Conservation (phyloP, 148 eudicot species). For the Rhododendron vialii region DNA sequence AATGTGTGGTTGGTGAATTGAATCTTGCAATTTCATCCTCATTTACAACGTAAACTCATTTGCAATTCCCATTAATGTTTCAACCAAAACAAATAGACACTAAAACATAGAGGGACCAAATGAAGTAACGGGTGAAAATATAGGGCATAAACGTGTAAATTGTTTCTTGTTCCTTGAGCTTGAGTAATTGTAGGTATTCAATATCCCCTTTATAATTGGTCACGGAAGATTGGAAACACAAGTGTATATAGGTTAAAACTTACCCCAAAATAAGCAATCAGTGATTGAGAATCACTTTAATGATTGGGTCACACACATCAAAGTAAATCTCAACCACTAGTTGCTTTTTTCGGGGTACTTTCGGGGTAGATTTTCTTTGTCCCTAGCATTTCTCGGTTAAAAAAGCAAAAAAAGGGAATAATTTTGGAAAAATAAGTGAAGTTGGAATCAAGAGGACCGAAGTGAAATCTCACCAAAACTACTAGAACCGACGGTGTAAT, state of each 20-base stretch:
- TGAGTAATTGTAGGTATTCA: neutral
- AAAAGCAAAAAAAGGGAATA: neutral
- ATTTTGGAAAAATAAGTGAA: neutral
- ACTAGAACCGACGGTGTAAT: neutral
- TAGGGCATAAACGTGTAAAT: neutral
- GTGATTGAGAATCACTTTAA: too few relatives aligned
- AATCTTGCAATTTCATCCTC: neutral
- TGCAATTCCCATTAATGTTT: neutral
- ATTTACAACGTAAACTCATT: neutral
- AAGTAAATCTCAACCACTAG: too few relatives aligned
- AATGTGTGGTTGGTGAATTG: neutral
- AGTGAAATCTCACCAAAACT: neutral
- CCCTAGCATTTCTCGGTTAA: neutral
- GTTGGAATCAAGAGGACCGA: neutral
- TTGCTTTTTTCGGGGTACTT: too few relatives aligned
- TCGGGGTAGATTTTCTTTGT: too few relatives aligned
- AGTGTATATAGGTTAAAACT: neutral
- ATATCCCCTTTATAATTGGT: neutral
- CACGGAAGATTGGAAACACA: neutral
- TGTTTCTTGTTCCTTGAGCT: neutral
- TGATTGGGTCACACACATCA: too few relatives aligned
- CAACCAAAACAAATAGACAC: neutral
- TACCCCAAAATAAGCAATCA: too few relatives aligned
- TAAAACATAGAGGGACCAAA: neutral
- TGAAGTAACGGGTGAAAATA: neutral